Evolutionary conservation across 257 asterid species (phyloP).

Genomic region (Lycium ferocissimum): DNA sequence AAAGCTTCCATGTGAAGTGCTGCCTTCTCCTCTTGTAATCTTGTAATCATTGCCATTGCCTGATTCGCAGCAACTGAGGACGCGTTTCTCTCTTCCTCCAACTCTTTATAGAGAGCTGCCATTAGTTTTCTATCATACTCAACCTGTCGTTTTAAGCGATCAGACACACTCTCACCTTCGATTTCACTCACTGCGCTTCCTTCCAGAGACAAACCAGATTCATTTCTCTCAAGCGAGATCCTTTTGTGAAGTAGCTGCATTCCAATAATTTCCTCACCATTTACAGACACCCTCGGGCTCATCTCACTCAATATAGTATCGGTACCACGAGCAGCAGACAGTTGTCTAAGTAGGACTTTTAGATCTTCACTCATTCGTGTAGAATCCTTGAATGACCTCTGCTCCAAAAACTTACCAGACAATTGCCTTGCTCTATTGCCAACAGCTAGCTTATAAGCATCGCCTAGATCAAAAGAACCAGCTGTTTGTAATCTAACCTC

Average conservation of each 20-base stretch:
- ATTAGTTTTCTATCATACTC: conserved; percentile 75
- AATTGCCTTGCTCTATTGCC: conserved; percentile 70
- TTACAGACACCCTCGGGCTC: conserved; percentile 68
- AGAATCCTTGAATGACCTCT: conserved; percentile 77
- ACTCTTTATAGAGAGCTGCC: conserved; percentile 65
- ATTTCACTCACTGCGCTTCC: conserved; percentile 73
- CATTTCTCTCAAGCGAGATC: conserved; percentile 87
- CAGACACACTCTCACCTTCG: conserved; percentile 80
- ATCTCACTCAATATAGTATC: conserved; percentile 53
- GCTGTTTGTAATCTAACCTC: conserved; percentile 46
- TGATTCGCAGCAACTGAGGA: conserved; percentile 88
- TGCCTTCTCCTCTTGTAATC: conserved; percentile 91
- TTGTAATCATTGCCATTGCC: conserved; percentile 93
- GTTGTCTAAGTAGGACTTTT: conserved; percentile 71
- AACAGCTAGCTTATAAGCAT: conserved; percentile 79
- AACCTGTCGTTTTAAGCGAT: conserved; percentile 70
- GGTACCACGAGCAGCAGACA: conserved; percentile 65
- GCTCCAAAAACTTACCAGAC: conserved; percentile 78
- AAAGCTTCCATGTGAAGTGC: conserved; percentile 83
- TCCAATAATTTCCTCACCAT: conserved; percentile 59
- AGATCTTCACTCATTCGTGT: conserved; percentile 72
- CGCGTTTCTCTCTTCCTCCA: conserved; percentile 92
- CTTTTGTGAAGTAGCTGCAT: conserved; percentile 66
- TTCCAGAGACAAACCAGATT: conserved; percentile 74
- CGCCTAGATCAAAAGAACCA: conserved; percentile 70